Percentiles rank a stretch among this genome's conserved stretches.
Conservation (phyloP, 2,329 filamentous ascomycete species). For the Colletotrichum gloeosporioides region DNA sequence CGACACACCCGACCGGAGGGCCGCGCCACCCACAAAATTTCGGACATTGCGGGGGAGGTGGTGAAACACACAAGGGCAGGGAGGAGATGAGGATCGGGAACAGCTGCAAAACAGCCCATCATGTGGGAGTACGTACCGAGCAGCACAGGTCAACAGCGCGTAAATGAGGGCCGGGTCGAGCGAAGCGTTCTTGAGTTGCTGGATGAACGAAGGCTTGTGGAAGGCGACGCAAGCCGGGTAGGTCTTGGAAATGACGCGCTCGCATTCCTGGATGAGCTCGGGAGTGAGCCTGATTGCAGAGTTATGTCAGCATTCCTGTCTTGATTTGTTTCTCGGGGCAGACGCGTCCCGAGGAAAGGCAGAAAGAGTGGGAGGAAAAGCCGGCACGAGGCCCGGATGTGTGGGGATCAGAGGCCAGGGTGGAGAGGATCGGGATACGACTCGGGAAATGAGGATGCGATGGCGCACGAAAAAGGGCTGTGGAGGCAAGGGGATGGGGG, state of each 20-base stretch:
- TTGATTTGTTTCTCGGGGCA: neutral
- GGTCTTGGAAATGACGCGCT: slow-evolving; percentile 65
- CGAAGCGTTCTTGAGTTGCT: slow-evolving; percentile 62
- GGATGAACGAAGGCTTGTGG: slow-evolving; percentile 66
- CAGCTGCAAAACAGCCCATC: neutral
- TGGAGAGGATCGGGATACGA: slow-evolving; percentile 6
- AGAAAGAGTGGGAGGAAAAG: neutral
- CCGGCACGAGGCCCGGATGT: slow-evolving; percentile 6
- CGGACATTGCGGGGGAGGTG: slow-evolving; percentile 25
- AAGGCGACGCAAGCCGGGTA: slow-evolving; percentile 67
- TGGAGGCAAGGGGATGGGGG: neutral
- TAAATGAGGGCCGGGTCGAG: slow-evolving; percentile 63
- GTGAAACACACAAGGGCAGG: slow-evolving; percentile 26
- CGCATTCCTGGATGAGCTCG: slow-evolving; percentile 63
- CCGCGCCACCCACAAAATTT: slow-evolving; percentile 19
- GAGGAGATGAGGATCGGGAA: slow-evolving; percentile 22
- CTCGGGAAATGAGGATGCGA: slow-evolving; percentile 19
- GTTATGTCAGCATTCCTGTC: neutral
- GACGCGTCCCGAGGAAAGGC: neutral
- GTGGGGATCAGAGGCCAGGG: slow-evolving; percentile 13
- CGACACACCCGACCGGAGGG: slow-evolving; percentile 17
- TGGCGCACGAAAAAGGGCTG: neutral
- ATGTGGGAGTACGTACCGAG: slow-evolving; percentile 51
- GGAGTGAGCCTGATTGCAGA: slow-evolving; percentile 50
- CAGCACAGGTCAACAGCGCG: slow-evolving; percentile 61